Evolutionary conservation across 805 yeast genomes (phyloP).

Genomic region (Tanozyma kutaoensis): DNA sequence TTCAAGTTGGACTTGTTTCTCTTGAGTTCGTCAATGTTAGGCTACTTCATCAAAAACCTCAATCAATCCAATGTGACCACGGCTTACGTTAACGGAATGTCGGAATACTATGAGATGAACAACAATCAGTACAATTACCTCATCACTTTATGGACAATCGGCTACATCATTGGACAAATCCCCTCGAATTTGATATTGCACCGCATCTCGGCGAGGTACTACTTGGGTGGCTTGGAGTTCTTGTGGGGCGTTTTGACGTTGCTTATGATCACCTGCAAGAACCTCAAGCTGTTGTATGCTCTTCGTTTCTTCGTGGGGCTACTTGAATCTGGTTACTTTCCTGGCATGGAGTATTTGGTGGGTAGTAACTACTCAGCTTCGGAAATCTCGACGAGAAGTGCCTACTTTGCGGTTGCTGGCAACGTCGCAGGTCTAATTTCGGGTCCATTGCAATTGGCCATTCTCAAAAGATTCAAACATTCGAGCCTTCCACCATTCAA

Average conservation of each 20-base stretch:
- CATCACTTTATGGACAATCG: slow-evolving; percentile 6
- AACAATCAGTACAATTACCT: slow-evolving; percentile 7
- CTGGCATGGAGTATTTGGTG: slow-evolving; percentile 42
- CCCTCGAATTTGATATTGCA: slow-evolving; percentile 10
- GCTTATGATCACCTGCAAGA: slow-evolving; percentile 10
- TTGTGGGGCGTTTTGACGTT: slow-evolving; percentile 26
- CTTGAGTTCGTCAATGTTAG: slow-evolving; percentile 5
- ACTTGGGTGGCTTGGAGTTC: slow-evolving; percentile 29
- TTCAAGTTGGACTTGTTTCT: slow-evolving; percentile 16
- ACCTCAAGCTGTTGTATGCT: slow-evolving; percentile 4
- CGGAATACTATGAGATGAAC: slow-evolving; percentile 6
- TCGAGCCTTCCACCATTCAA: slow-evolving; percentile 14
- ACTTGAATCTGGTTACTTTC: slow-evolving; percentile 36
- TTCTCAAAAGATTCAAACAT: slow-evolving; percentile 11
- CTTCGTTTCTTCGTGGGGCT: slow-evolving; percentile 18
- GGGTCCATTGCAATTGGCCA: slow-evolving; percentile 19
- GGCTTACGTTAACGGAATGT: slow-evolving; percentile 8
- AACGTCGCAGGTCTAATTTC: slow-evolving; percentile 15
- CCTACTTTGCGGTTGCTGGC: slow-evolving; percentile 17
- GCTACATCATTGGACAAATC: slow-evolving; percentile 6
- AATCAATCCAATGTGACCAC: slow-evolving; percentile 8
- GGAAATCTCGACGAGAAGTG: slow-evolving; percentile 15
- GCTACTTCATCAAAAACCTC: slow-evolving; percentile 8
- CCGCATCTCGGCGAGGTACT: slow-evolving; percentile 27
- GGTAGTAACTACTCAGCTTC: slow-evolving; percentile 15